Base-by-base conservation (phyloP, 352 stramenopile species). In the Pythium apleroticum region DNA sequence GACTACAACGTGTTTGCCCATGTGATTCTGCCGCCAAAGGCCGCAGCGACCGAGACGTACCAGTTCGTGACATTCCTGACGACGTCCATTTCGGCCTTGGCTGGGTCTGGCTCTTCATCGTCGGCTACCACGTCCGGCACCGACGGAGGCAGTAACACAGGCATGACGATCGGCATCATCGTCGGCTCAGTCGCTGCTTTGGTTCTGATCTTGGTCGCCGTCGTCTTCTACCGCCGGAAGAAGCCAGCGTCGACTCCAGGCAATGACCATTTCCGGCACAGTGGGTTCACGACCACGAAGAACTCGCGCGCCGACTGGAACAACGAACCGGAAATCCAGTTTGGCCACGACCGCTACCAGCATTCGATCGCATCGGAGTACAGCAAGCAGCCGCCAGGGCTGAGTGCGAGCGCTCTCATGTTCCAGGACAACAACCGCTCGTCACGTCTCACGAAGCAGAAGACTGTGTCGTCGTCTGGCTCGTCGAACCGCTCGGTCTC, bases 61-160 rank as follows among this genome's bases (percentile, higher is more conserved):
- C 81, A 93, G 69, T 90, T 93, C 57, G 82, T 93, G 52, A 84
- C 80, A 35, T 93, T 90, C 68, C 77, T 82, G 30, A 93, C 80
- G 17, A 86, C 81, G 8, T 50, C 43, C 3, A 50, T 50, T n/a
- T 27, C 43, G 3, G n/a, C 43, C 3, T n/a, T 24, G 43, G 28
- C 5, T 27, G n/a, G 43, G 1, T 25, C 43, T 10, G 19, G n/a
- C 7, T 50, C 35, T 12, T 9, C 28, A 22, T 48, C 19, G 27
- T 17, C 57, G 57, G 17, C 33, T 24, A 28, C 33, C 6, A 46
- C n/a, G n/a, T n/a, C 24, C 53, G 55, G 54, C 49, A 27, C 17
- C 8, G 43, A 50, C 10, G 19, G 6, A 22, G 77, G 78, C 0
- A 60, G 76, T n/a, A 87, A 78, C 1, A 86, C 71, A 8, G 73